Base-by-base conservation (phyloP, 1,139 yeast genomes). In the Yamadazyma spencermartinsiae region DNA sequence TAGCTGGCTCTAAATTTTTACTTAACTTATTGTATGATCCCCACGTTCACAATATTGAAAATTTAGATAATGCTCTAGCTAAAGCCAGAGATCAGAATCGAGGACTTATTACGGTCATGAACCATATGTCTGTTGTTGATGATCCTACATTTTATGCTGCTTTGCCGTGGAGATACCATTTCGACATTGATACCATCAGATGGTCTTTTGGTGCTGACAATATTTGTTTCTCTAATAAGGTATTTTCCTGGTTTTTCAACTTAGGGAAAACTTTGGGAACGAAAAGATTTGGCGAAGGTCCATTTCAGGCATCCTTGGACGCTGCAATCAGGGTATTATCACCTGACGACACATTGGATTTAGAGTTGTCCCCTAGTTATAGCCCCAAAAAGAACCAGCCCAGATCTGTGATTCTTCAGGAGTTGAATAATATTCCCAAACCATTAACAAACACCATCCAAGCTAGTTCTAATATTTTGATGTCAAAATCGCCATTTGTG, bases 141-240 rank as follows among this genome's bases (percentile, higher is more conserved):
- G 98, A 92, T 54, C 98, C 98, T 0, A 74, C 87, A 21, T 68
- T 88, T 37, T 92, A 95, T 84, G 96, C 95, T 0, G 78, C 86
- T 33, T 68, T 90, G 43, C 97, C 97, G 0, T 74, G 82, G 77
- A 70, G 80, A 35, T 80, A 77, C 49, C 84, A 80, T 48, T 61
- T 67, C 15, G 78, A 82, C 43, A 65, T 86, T 12, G 85, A 82
- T 46, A 76, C 80, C 40, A 77, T 89, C 39, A 70, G 98, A 52
- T 92, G 98, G 98, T 90, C 96, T 4, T 71, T 92, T 46, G 98
- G 96, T 0, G 98, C 98, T 7, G 81, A 85, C 41, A 90, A 92
- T 56, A 80, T 92, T 26, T 90, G 98, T 56, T 92, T 92, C 59
- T 78, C 81, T 19, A 80, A 71, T 48, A 61, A 61, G 31, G 52